phyloP scores from a whole-genome alignment of 192 early-diverging fungal genomes.

The Umbelopsis sp. region DNA sequence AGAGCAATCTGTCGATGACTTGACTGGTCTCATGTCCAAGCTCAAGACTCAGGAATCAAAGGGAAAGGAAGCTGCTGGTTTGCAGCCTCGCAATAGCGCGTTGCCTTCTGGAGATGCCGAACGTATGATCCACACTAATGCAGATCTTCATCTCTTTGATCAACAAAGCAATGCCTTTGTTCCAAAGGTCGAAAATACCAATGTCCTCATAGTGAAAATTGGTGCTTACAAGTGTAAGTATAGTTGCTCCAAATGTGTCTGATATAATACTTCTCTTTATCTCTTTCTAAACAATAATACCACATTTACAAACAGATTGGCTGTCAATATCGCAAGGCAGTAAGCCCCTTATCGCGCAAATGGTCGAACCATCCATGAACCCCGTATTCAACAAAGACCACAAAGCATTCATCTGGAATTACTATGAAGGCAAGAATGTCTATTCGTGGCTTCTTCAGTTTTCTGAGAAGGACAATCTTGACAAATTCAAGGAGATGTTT shows the following conservation, averaged over 20 bases:
- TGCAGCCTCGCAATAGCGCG: not conserved
- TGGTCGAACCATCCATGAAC: slow-evolving; percentile 75
- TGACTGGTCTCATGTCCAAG: not conserved
- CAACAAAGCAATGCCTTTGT: slow-evolving; percentile 52
- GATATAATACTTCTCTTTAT: slow-evolving; percentile 26
- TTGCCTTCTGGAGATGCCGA: slow-evolving; percentile 17
- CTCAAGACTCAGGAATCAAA: not conserved
- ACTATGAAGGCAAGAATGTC: slow-evolving; percentile 58
- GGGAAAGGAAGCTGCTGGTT: not conserved
- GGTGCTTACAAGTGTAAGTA: slow-evolving; percentile 5
- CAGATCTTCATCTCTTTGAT: slow-evolving; percentile 72
- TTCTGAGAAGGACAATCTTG: slow-evolving; percentile 43
- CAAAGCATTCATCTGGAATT: slow-evolving; percentile 83
- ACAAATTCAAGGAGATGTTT: slow-evolving; percentile 67
- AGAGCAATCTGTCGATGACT: not conserved
- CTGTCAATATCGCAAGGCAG: slow-evolving; percentile 52
- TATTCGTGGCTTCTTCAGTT: slow-evolving; percentile 82
- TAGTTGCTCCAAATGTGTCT: not conserved
- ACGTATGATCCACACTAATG: slow-evolving; percentile 46
- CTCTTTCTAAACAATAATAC: too few relatives aligned
- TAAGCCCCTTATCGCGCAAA: slow-evolving; percentile 52
- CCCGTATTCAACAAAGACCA: slow-evolving; percentile 72
- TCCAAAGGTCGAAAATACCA: slow-evolving; percentile 48
- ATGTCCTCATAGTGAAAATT: slow-evolving; percentile 39
- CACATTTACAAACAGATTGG: too few relatives aligned